Conservation (phyloP, 331 rosid genomes). For the Cydonia oblonga region DNA sequence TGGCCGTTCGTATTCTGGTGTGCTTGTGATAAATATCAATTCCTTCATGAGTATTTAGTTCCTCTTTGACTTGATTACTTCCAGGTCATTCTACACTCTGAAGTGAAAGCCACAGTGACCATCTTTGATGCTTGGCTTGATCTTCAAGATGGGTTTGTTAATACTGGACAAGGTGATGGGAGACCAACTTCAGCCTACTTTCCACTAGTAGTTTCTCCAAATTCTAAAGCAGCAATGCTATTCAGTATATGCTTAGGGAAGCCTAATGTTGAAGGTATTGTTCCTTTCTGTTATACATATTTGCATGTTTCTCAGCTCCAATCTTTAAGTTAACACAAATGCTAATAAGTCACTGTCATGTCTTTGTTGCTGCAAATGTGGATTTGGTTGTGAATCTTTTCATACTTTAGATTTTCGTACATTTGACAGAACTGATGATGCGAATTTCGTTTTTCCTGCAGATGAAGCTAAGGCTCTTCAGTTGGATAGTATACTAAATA, state of each 20-base stretch:
- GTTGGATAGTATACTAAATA: slow-evolving; percentile 64
- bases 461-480: slow-evolving; percentile 32
- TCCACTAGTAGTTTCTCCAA: slow-evolving; percentile 74
- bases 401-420: not conserved
- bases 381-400: not conserved
- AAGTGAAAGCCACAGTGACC: slow-evolving; percentile 78
- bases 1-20: not conserved
- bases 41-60: no score
- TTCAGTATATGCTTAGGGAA: slow-evolving; percentile 75
- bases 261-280: slow-evolving; percentile 52
- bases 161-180: slow-evolving; percentile 51
- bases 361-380: not conserved
- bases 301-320: not conserved
- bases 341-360: not conserved
- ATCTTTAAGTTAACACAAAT: not conserved
- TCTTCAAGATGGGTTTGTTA: slow-evolving; percentile 95
- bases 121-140: slow-evolving; percentile 91
- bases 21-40: no score
- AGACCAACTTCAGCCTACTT: slow-evolving; percentile 67
- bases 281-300: not conserved
- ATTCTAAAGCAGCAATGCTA: slow-evolving; percentile 76
- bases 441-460: slow-evolving; percentile 9
- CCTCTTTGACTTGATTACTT: slow-evolving; percentile 17
- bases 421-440: not conserved
- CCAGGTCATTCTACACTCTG: slow-evolving; percentile 87